These are phyloP conservation scores for Pleurotus tuber-regium DNA, from an alignment of 768 basidiomycete genomes.

Conservation along the genomic window DNA sequence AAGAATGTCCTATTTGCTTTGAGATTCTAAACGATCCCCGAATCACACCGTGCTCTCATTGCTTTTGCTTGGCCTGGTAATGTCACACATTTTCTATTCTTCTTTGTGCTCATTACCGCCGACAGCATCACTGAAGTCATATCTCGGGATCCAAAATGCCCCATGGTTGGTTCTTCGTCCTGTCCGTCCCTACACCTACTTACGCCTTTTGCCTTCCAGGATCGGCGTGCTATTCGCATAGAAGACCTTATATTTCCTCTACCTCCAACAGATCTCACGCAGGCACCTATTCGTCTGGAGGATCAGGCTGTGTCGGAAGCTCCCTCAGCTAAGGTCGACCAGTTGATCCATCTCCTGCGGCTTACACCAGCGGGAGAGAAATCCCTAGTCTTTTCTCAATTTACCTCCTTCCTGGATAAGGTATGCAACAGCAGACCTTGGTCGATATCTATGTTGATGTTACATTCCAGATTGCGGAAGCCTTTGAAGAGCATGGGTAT, in stretches of 20 bases:
- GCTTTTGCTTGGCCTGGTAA: constrained; percentile 72
- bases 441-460: not conserved
- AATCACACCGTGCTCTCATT: constrained; percentile 72
- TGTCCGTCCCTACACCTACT: not conserved
- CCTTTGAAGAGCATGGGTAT: constrained; percentile 63
- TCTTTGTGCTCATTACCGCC: not conserved
- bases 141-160: constrained; percentile 71
- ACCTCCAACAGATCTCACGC: constrained; percentile 68
- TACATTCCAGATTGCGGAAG: constrained; percentile 67
- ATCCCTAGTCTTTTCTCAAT: constrained; percentile 87
- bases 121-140: constrained; percentile 69
- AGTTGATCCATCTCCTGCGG: constrained; percentile 69
- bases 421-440: constrained; percentile 29
- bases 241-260: constrained; percentile 60
- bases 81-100: constrained; percentile 14
- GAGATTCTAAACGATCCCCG: constrained; percentile 56
- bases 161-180: constrained; percentile 52
- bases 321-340: constrained; percentile 85
- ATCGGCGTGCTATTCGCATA: constrained; percentile 60
- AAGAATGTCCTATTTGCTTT: constrained; percentile 83
- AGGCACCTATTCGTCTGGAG: constrained; percentile 42
- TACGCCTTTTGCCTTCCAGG: too few relatives aligned
- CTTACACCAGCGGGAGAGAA: constrained; percentile 72
- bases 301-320: constrained; percentile 41
- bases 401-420: constrained; percentile 82